A percentile compares a stretch with the other conserved stretches of the same genome.
Evolutionary conservation across 2,329 filamentous ascomycete species (phyloP).

Genomic region (Penicillium brasilianum): DNA sequence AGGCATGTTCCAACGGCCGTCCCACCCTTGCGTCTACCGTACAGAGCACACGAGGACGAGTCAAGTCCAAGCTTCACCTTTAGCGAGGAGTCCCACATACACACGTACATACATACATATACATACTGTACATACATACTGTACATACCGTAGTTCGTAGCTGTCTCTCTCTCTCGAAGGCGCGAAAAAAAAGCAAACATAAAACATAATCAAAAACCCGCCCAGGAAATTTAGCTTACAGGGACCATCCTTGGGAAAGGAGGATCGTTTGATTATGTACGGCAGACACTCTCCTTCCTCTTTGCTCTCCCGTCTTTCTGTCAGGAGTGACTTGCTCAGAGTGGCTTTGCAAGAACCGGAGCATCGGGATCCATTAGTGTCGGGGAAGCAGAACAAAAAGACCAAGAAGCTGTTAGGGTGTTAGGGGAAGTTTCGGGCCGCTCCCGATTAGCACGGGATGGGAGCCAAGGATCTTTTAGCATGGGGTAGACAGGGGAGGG

Average conservation of each 20-base stretch:
- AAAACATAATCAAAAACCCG: constrained; percentile 2
- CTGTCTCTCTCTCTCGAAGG: no score
- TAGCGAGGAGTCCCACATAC: not conserved
- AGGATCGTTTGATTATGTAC: not conserved
- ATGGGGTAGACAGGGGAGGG: no score
- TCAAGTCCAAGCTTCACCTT: not conserved
- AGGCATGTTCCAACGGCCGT: constrained; percentile 26
- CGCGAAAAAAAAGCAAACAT: constrained; percentile 6
- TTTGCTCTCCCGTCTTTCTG: not conserved
- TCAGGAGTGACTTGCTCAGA: not conserved
- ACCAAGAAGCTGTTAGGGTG: constrained; percentile 26
- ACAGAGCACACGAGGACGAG: constrained; percentile 5
- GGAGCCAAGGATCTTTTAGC: constrained; percentile 6
- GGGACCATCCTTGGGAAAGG: not conserved
- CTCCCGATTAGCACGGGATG: constrained; percentile 25
- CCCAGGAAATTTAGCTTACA: constrained; percentile 1
- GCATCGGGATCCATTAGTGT: constrained; percentile 1
- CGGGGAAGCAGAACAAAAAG: constrained; percentile 5
- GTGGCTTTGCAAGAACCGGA: not conserved
- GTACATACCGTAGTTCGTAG: no score
- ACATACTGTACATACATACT: no score
- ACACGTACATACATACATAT: no score
- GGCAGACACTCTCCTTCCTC: not conserved
- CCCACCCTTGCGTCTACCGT: constrained; percentile 23
- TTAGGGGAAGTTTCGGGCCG: constrained; percentile 35